Evolutionary conservation across 345 rosid species (phyloP).

Genomic region (Cardamine chenopodiifolia): DNA sequence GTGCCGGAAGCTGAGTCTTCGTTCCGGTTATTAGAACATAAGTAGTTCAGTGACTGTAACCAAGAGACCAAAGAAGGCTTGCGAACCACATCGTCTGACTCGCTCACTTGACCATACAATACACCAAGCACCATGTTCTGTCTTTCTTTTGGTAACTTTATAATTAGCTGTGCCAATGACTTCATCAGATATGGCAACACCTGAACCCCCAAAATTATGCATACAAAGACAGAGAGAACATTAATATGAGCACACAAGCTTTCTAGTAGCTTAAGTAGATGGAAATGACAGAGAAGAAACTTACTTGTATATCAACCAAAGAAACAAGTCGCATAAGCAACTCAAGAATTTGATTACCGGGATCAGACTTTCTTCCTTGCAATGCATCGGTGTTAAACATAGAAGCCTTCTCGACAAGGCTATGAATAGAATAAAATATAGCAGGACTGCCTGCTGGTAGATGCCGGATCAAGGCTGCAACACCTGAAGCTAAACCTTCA

Average conservation of each 20-base stretch:
- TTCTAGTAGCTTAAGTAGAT: slow-evolving; percentile 4
- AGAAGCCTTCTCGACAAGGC: slow-evolving; percentile 71
- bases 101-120: slow-evolving; percentile 73
- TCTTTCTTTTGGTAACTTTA: slow-evolving; percentile 73
- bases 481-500: slow-evolving; percentile 96
- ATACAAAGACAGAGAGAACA: too few species aligned
- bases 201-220: too few species aligned
- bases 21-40: slow-evolving; percentile 52
- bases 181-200: slow-evolving; percentile 85
- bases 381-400: slow-evolving; percentile 49
- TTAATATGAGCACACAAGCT: slow-evolving; percentile 2
- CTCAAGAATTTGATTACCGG: slow-evolving; percentile 64
- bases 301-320: slow-evolving; percentile 85
- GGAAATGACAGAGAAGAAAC: slow-evolving; percentile 16
- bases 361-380: slow-evolving; percentile 73
- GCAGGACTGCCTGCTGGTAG: slow-evolving; percentile 98
- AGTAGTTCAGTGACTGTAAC: slow-evolving; percentile 80
- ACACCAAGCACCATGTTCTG: slow-evolving; percentile 81
- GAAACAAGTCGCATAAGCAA: slow-evolving; percentile 78
- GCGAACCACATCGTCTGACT: slow-evolving; percentile 91
- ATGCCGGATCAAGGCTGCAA: slow-evolving; percentile 76
- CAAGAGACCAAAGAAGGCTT: slow-evolving; percentile 88
- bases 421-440: slow-evolving; percentile 68
- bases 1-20: slow-evolving; percentile 31
- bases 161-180: slow-evolving; percentile 64